Conservation (phyloP, 495 filamentous ascomycete species). For the Oidiodendron maius region DNA sequence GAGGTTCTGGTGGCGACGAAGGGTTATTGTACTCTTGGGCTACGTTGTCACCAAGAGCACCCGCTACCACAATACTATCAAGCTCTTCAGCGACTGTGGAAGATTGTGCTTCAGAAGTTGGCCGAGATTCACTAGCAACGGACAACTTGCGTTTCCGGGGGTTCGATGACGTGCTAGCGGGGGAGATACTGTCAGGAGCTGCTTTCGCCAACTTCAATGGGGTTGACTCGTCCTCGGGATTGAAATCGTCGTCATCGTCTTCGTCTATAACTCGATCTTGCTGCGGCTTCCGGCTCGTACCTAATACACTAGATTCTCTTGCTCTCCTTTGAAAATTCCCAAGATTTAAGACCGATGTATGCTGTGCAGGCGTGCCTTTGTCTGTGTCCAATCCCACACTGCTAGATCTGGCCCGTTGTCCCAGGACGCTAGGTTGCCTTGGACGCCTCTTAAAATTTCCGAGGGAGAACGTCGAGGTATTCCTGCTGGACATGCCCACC, state of each 20-base stretch:
- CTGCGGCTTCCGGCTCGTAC: constrained; percentile 49
- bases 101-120: constrained; percentile 1
- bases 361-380: constrained; percentile 15
- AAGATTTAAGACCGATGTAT: constrained; percentile 15
- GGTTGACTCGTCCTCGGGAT: constrained; percentile 62
- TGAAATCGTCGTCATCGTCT: constrained; percentile 52
- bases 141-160: constrained; percentile 33
- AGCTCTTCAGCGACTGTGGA: constrained; percentile 3
- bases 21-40: not conserved
- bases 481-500: constrained; percentile 11
- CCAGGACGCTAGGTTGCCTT: constrained; percentile 10
- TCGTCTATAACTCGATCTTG: constrained; percentile 37
- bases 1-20: not conserved
- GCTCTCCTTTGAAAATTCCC: constrained; percentile 32
- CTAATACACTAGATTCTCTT: constrained; percentile 37
- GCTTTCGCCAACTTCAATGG: constrained; percentile 42
- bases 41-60: constrained; percentile 8
- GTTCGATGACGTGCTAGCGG: constrained; percentile 17
- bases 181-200: constrained; percentile 7
- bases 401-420: constrained; percentile 5
- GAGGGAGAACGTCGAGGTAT: constrained; percentile 3
- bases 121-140: constrained; percentile 18
- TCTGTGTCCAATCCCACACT: constrained; percentile 15
- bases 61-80: constrained; percentile 13
- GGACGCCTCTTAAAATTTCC: too few species aligned